Evolutionary conservation across 805 yeast genomes (phyloP).

Genomic region (Ogataea nonfermentans): DNA sequence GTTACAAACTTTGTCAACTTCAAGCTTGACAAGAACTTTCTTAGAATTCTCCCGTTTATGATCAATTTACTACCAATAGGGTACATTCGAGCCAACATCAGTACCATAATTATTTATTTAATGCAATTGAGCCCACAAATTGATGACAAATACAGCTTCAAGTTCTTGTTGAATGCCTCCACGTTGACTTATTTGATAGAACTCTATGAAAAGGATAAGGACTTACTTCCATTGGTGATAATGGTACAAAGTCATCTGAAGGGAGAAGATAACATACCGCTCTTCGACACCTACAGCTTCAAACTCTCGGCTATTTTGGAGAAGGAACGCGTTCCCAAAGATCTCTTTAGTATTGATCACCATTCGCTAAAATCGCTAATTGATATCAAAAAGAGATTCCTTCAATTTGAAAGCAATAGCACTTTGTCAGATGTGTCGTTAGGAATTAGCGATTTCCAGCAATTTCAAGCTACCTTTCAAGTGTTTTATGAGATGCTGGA

Average conservation of each 20-base stretch:
- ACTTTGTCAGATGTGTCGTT: constrained; percentile 1
- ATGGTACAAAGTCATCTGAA: constrained; percentile 17
- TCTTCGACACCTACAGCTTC: constrained; percentile 23
- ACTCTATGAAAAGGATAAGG: constrained; percentile 20
- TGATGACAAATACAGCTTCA: constrained; percentile 20
- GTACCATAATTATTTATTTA: constrained; percentile 22
- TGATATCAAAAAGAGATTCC: constrained; percentile 13
- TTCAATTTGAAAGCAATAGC: constrained; percentile 7
- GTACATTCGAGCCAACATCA: constrained; percentile 24
- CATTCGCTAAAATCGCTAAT: constrained; percentile 8
- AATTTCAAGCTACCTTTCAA: constrained; percentile 10
- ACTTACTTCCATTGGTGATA: constrained; percentile 17
- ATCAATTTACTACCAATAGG: constrained; percentile 30
- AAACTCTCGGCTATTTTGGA: constrained; percentile 16
- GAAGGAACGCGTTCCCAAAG: constrained; percentile 6
- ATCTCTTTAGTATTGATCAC: constrained; percentile 18
- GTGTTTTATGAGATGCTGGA: constrained; percentile 13
- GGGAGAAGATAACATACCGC: constrained; percentile 7
- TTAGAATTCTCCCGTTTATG: constrained; percentile 23
- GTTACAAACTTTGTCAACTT: constrained; percentile 24
- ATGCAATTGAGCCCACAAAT: constrained; percentile 17
- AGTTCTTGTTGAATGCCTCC: constrained; percentile 23
- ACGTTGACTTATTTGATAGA: constrained; percentile 22
- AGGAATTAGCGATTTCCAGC: constrained; percentile 6
- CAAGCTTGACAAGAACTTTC: constrained; percentile 18